Conservation (phyloP, 2,329 filamentous ascomycete genomes). For the Colletotrichum godetiae region DNA sequence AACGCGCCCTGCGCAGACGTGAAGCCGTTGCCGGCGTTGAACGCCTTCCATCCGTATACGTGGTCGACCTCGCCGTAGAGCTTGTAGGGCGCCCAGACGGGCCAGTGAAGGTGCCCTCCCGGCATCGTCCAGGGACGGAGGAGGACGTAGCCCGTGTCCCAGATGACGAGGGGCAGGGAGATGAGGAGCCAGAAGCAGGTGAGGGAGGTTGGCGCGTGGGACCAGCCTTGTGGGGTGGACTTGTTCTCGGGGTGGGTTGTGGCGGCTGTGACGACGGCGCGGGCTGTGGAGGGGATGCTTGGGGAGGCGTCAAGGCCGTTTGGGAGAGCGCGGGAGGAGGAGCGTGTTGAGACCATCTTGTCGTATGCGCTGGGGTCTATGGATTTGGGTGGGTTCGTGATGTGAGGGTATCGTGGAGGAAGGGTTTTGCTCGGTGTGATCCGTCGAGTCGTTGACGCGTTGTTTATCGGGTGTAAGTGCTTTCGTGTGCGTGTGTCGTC, state of each 20-base stretch:
- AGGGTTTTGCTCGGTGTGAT: too few species aligned
- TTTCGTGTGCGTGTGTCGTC: too few species aligned
- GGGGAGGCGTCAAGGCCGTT: slow-evolving; percentile 40
- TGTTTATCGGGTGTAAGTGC: background rate
- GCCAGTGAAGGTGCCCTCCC: slow-evolving; percentile 77
- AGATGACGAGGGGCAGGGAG: slow-evolving; percentile 81
- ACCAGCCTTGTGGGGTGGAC: slow-evolving; percentile 18
- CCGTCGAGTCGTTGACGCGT: background rate
- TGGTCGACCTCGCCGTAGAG: slow-evolving; percentile 85
- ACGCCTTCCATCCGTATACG: slow-evolving; percentile 83
- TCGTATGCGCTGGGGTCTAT: background rate
- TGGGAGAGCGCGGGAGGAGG: slow-evolving; percentile 44
- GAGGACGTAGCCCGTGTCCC: slow-evolving; percentile 85
- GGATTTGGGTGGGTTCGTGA: too few species aligned
- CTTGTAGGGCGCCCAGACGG: slow-evolving; percentile 81
- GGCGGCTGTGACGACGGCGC: slow-evolving; percentile 27
- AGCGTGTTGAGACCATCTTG: slow-evolving; percentile 52
- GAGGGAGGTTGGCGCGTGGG: slow-evolving; percentile 56
- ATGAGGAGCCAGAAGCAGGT: slow-evolving; percentile 78
- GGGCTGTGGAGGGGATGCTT: slow-evolving; percentile 33
- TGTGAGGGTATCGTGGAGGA: background rate
- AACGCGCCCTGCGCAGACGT: slow-evolving; percentile 78
- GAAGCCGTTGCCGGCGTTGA: slow-evolving; percentile 76
- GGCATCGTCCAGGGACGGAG: slow-evolving; percentile 85
- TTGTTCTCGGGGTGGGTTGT: slow-evolving; percentile 8